These are phyloP conservation scores for Omphalotus guepiniiformis DNA, from an alignment of 768 basidiomycete genomes.

Conservation along the genomic window DNA sequence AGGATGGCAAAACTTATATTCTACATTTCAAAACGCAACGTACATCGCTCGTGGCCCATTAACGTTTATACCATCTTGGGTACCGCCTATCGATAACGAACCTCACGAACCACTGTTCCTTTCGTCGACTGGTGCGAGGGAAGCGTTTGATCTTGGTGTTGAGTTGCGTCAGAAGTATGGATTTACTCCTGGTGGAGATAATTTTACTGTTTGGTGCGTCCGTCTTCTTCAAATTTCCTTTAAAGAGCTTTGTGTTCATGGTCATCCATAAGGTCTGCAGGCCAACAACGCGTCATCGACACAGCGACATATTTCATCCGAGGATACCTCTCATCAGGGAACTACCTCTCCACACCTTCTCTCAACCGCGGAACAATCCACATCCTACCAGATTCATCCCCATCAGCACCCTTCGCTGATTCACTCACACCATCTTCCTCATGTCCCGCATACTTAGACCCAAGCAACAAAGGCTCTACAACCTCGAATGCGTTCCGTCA, in stretches of 20 bases:
- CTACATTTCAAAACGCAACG: slow-evolving; percentile 36
- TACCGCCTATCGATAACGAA: slow-evolving; percentile 34
- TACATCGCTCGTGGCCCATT: slow-evolving; percentile 35
- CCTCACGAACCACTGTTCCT: slow-evolving; percentile 36
- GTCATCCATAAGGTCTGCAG: slow-evolving; percentile 30
- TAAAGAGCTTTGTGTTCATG: neutral
- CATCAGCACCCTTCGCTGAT: slow-evolving; percentile 34
- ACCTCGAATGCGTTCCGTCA: slow-evolving; percentile 27
- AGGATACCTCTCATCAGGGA: slow-evolving; percentile 40
- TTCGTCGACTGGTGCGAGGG: slow-evolving; percentile 32
- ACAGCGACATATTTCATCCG: slow-evolving; percentile 35
- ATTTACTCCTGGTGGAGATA: slow-evolving; percentile 35
- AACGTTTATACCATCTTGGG: slow-evolving; percentile 37
- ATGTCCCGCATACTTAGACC: slow-evolving; percentile 30
- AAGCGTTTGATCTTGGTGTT: slow-evolving; percentile 37
- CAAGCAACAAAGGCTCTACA: slow-evolving; percentile 24
- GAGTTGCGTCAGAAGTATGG: slow-evolving; percentile 34
- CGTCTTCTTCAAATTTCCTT: neutral
- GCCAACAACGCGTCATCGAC: slow-evolving; percentile 38
- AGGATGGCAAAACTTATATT: slow-evolving; percentile 34
- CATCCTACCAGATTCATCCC: slow-evolving; percentile 36
- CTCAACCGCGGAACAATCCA: slow-evolving; percentile 32
- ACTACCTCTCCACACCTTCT: slow-evolving; percentile 26
- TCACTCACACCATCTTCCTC: slow-evolving; percentile 37
- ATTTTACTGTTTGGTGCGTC: slow-evolving; percentile 38